Base-by-base conservation (phyloP, 768 basidiomycete species). In the Trametes punicea region DNA sequence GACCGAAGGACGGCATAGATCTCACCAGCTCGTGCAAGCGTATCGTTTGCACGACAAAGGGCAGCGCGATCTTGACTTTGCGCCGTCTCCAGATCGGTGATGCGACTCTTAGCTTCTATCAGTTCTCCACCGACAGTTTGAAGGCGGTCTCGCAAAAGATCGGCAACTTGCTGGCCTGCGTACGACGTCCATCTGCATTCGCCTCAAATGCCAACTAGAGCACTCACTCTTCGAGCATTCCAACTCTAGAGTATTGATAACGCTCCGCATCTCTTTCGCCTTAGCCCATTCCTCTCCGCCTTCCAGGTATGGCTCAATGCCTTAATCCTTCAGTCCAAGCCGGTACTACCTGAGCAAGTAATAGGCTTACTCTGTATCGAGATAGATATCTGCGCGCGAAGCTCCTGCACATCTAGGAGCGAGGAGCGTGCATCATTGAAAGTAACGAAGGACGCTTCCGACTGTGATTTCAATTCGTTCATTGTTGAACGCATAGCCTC, bases 61-160 rank as follows among this genome's bases (percentile, higher is more conserved):
- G 60, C 57, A 4, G 31, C 52, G 9, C 63, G 55, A 31, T 70
- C 67, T 11, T 63, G 56, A 9, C n/a, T 29, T 44, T 68, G 68
- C 0, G 46, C 38, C 4, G 48, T 62, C 59, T 79, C 77, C 6
- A 79, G 64, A 26, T 78, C 76, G 4, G 62, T 44, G 13, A 74
- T 62, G 9, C 74, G 75, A 36, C 64, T 61, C 51, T 70, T 75
- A 1, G 76, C 70, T 56, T 78, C 77, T n/a, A 72, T 66, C 3
- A 80, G 61, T 34, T 79, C 76, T 6, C 71, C 64, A 11, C 75
- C 73, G 58, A 77, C 70, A 18, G 65, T 66, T 36, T 76, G 71
- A 3, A 80, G 64, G 55, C 76, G 75, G 46, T 78, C 76, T 13
- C 78, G 77, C 5, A 79, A 70, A n/a, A 80, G 61, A 46, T 79